Percentiles rank a stretch among this genome's conserved stretches.
These are phyloP conservation scores for Shiraia sp. DNA, from an alignment of 2,329 filamentous ascomycete genomes.

Conservation along the genomic window DNA sequence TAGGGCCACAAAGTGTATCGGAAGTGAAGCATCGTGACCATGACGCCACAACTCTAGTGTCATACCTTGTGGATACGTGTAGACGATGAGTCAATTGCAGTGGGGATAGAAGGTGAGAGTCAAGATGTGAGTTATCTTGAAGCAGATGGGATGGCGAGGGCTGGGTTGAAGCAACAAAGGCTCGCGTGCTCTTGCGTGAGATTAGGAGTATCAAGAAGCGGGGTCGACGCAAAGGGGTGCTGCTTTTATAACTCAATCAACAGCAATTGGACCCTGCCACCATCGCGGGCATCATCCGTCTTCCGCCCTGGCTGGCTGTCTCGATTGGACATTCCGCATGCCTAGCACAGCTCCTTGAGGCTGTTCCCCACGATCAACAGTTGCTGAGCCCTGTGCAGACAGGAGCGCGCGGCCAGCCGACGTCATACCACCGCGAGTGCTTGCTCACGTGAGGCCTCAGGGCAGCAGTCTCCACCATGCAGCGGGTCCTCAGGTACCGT, in stretches of 20 bases:
- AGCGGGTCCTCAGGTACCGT: no score
- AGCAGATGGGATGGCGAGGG: slow-evolving; percentile 13
- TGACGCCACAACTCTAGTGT: slow-evolving; percentile 5
- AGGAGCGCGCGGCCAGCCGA: slow-evolving; percentile 6
- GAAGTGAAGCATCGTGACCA: slow-evolving; percentile 21
- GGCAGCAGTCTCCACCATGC: not conserved
- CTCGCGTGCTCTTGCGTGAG: slow-evolving; percentile 13
- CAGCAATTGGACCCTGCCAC: slow-evolving; percentile 4
- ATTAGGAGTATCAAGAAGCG: slow-evolving; percentile 14
- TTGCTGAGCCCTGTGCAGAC: slow-evolving; percentile 6
- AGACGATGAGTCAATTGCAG: slow-evolving; percentile 11
- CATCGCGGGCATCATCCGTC: slow-evolving; percentile 15
- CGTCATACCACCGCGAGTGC: slow-evolving; percentile 20
- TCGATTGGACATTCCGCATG: slow-evolving; percentile 2
- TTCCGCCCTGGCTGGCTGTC: slow-evolving; percentile 3
- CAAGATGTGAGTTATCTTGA: slow-evolving; percentile 4
- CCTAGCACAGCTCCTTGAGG: slow-evolving; percentile 3
- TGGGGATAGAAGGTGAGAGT: not conserved
- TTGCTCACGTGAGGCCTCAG: slow-evolving; percentile 5
- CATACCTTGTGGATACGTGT: slow-evolving; percentile 34
- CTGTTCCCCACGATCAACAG: slow-evolving; percentile 7
- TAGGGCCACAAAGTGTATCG: slow-evolving; percentile 31
- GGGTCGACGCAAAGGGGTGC: slow-evolving; percentile 15
- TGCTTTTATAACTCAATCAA: slow-evolving; percentile 15
- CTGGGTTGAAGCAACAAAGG: slow-evolving; percentile 14